These are phyloP conservation scores for Drechmeria coniospora DNA, from an alignment of 2,329 filamentous ascomycete species.

Conservation along the genomic window DNA sequence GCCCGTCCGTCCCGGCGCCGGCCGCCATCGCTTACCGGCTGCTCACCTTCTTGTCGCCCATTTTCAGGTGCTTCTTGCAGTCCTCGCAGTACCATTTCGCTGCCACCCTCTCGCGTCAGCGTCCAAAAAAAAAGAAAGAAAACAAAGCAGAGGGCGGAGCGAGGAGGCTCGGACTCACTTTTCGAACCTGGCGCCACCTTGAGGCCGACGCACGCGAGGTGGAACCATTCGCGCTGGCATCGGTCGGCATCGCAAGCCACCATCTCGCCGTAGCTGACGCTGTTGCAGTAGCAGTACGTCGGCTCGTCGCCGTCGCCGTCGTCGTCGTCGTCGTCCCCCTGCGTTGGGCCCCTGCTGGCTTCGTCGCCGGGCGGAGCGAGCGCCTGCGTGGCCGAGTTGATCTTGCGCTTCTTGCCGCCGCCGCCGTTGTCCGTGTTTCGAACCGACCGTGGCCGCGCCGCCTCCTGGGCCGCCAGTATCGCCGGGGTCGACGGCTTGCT, in stretches of 20 bases:
- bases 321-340: constrained; percentile 26
- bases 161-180: constrained; percentile 33
- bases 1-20: no score
- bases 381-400: constrained; percentile 31
- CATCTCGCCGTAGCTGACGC: constrained; percentile 73
- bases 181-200: constrained; percentile 64
- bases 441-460: constrained; percentile 36
- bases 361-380: constrained; percentile 24
- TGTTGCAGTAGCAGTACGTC: constrained; percentile 66
- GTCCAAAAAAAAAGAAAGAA: neutral
- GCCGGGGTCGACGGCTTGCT: constrained; percentile 54
- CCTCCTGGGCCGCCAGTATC: constrained; percentile 42
- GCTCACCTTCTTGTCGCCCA: constrained; percentile 35
- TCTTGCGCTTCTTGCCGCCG: constrained; percentile 43
- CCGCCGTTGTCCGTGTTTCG: constrained; percentile 25
- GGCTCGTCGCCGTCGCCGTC: constrained; percentile 57
- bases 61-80: constrained; percentile 52
- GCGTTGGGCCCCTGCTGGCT: constrained; percentile 25
- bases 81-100: constrained; percentile 75
- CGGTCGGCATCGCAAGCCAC: constrained; percentile 63
- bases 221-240: constrained; percentile 69
- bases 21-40: constrained; percentile 21
- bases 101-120: constrained; percentile 21
- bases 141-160: neutral
- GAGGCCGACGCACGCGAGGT: constrained; percentile 66